These are phyloP conservation scores for Trichophyton mentagrophytes DNA, from an alignment of 2,329 filamentous ascomycete genomes.

Conservation along the genomic window DNA sequence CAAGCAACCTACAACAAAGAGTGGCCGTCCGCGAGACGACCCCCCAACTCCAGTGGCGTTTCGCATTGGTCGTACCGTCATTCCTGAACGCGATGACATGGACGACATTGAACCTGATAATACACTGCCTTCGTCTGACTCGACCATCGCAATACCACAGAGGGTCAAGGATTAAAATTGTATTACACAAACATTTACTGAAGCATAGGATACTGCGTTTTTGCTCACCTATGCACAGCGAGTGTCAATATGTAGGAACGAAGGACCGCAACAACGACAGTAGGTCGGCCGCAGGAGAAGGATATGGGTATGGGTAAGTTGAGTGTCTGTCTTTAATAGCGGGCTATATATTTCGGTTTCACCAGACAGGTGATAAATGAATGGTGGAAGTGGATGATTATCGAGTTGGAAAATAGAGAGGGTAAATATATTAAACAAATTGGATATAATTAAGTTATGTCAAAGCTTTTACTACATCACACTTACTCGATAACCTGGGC, in stretches of 20 bases:
- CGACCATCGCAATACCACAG: neutral
- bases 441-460: no score
- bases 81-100: slow-evolving; percentile 1
- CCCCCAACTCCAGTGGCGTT: slow-evolving; percentile 7
- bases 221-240: no score
- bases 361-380: no score
- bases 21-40: slow-evolving; percentile 4
- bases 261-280: neutral
- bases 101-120: neutral
- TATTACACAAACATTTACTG: neutral
- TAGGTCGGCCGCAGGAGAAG: neutral
- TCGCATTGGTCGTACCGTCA: slow-evolving; percentile 8
- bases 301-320: neutral
- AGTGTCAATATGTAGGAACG: no score
- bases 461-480: no score
- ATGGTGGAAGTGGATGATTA: no score
- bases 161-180: neutral
- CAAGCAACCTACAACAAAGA: neutral
- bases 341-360: no score
- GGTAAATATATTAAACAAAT: no score
- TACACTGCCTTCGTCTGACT: neutral
- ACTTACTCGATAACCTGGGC: neutral
- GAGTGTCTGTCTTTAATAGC: neutral
- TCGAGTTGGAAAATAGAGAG: no score
- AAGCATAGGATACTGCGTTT: neutral